Evolutionary conservation across 2,329 filamentous ascomycete genomes (phyloP).

Genomic region (Atkinsonella hypoxylon): DNA sequence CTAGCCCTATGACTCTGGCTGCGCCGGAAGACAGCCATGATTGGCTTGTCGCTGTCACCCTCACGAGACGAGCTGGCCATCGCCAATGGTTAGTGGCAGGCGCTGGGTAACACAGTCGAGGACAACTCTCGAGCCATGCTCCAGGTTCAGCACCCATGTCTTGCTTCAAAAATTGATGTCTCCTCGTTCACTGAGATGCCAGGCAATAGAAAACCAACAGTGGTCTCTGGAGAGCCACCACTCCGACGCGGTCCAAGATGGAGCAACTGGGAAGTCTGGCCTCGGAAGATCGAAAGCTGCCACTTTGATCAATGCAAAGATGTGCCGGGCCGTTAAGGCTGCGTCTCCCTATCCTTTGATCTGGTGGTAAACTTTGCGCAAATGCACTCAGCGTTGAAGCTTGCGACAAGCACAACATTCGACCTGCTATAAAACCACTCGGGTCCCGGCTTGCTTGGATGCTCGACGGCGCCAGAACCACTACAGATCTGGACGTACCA

Average conservation of each 20-base stretch:
- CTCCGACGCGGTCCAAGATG: conserved; percentile 22
- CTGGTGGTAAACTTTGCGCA: conserved; percentile 18
- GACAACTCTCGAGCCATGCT: conserved; percentile 41
- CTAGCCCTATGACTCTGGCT: not conserved
- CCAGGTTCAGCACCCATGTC: conserved; percentile 16
- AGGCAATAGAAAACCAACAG: conserved; percentile 15
- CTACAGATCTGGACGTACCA: conserved; percentile 23
- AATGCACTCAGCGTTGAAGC: conserved; percentile 25
- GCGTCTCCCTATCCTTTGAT: conserved; percentile 24
- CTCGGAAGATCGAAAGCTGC: conserved; percentile 22
- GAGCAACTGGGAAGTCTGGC: conserved; percentile 27
- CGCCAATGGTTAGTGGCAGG: conserved; percentile 27
- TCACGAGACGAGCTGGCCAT: conserved; percentile 39
- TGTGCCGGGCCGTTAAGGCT: conserved; percentile 20
- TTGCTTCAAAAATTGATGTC: conserved; percentile 26
- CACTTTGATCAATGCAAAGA: conserved; percentile 17
- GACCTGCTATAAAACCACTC: conserved; percentile 23
- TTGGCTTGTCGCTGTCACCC: conserved; percentile 33
- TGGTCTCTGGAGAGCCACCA: conserved; percentile 22
- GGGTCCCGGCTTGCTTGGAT: conserved; percentile 23
- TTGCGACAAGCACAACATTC: conserved; percentile 21
- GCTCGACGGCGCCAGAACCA: conserved; percentile 20
- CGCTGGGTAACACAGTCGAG: conserved; percentile 36
- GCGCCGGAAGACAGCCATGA: not conserved
- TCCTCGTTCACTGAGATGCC: conserved; percentile 25